Evolutionary conservation across 208 protist species (phyloP).

Genomic region (Leishmania tropica): DNA sequence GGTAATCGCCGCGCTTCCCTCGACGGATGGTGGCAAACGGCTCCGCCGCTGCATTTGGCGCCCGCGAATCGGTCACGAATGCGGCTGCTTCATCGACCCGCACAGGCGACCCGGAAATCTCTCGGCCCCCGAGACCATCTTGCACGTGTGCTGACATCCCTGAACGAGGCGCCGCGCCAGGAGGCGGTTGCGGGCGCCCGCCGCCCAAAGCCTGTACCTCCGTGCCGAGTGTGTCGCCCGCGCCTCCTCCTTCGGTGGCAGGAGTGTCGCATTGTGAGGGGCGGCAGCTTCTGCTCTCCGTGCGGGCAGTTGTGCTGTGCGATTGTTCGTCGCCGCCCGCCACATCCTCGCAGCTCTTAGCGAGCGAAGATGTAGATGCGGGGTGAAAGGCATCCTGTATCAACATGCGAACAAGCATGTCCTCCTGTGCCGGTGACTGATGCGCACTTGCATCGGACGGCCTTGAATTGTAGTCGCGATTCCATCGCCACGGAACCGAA

Average conservation of each 20-base stretch:
- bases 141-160: background rate
- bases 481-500: background rate
- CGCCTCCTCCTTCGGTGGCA: background rate
- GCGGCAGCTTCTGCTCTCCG: background rate
- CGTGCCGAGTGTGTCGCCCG: no score
- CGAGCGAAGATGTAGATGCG: background rate
- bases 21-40: constrained; percentile 42
- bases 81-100: background rate
- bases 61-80: constrained; percentile 32
- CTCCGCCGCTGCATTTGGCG: constrained; percentile 34
- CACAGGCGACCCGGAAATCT: background rate
- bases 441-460: background rate
- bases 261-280: background rate
- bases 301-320: background rate
- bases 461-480: background rate
- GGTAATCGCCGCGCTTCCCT: background rate
- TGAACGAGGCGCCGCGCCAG: background rate
- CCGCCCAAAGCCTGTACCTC: background rate
- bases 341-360: background rate
- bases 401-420: constrained; percentile 7
- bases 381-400: constrained; percentile 5
- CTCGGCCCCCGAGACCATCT: background rate
- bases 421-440: background rate
- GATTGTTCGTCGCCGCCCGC: background rate
- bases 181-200: no score